Evolutionary conservation across 306 rosid genomes (phyloP).

Genomic region (Cercis canadensis): DNA sequence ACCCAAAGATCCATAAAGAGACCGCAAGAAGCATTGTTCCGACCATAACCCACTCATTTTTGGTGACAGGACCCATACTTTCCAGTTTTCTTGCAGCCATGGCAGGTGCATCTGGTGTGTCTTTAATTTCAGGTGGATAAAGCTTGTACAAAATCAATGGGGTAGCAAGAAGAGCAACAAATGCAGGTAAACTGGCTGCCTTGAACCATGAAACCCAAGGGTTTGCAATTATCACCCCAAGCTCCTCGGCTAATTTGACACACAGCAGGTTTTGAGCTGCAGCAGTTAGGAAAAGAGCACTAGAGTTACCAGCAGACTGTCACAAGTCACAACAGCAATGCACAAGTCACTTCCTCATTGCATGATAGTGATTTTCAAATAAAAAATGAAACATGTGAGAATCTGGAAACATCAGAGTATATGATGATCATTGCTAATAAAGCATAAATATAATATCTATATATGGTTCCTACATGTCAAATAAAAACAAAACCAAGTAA

Average conservation of each 20-base stretch:
- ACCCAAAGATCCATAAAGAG: slow-evolving; percentile 96
- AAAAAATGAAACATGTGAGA: slow-evolving; percentile 21
- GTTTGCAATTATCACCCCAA: slow-evolving; percentile 74
- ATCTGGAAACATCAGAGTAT: slow-evolving; percentile 11
- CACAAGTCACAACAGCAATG: slow-evolving; percentile 51
- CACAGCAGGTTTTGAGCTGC: slow-evolving; percentile 97
- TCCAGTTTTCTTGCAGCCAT: slow-evolving; percentile 79
- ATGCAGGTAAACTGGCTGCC: slow-evolving; percentile 87
- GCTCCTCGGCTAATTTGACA: slow-evolving; percentile 83
- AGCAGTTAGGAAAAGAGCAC: slow-evolving; percentile 99
- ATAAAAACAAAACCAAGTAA: no score
- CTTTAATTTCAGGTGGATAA: slow-evolving; percentile 90
- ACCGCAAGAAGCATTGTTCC: slow-evolving; percentile 93
- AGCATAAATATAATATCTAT: no score
- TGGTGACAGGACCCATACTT: slow-evolving; percentile 81
- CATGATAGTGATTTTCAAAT: slow-evolving; percentile 29
- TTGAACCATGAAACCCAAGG: slow-evolving; percentile 95
- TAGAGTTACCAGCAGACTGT: slow-evolving; percentile 92
- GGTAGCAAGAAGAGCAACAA: slow-evolving; percentile 70
- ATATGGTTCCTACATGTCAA: no score
- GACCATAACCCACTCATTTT: slow-evolving; percentile 85
- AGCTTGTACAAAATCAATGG: slow-evolving; percentile 83
- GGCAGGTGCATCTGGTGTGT: slow-evolving; percentile 97
- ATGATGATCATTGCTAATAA: slow-evolving; percentile 4
- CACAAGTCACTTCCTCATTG: slow-evolving; percentile 46